A percentile compares a stretch with the other conserved stretches of the same genome.
Evolutionary conservation across 768 basidiomycete species (phyloP).

Genomic region (Tylopilus intermedius): DNA sequence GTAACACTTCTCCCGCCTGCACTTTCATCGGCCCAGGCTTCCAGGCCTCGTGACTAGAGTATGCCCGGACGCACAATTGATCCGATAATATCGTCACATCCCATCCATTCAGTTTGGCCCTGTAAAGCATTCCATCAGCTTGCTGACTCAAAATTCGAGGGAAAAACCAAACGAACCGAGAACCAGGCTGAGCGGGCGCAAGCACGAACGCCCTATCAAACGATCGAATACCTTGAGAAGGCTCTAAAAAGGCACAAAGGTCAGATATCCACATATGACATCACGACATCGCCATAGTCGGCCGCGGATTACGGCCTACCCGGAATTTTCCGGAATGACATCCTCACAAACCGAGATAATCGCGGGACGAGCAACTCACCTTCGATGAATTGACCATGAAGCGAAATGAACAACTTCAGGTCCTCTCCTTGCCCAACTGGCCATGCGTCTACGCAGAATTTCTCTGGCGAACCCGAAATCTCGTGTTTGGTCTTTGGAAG

Average conservation of each 20-base stretch:
- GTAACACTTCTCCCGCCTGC: slow-evolving; percentile 43
- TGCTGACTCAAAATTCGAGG: not conserved
- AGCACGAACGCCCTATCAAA: slow-evolving; percentile 93
- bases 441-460: slow-evolving; percentile 86
- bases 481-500: slow-evolving; percentile 84
- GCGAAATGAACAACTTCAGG: slow-evolving; percentile 56
- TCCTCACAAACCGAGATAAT: slow-evolving; percentile 3
- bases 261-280: slow-evolving; percentile 19
- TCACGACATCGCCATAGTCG: slow-evolving; percentile 6
- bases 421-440: slow-evolving; percentile 60
- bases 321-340: slow-evolving; percentile 16
- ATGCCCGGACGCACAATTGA: slow-evolving; percentile 76
- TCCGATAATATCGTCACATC: slow-evolving; percentile 87
- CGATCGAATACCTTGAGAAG: slow-evolving; percentile 75
- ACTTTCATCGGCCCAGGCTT: slow-evolving; percentile 67
- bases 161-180: slow-evolving; percentile 55
- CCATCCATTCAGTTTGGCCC: slow-evolving; percentile 84
- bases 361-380: slow-evolving; percentile 45
- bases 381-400: slow-evolving; percentile 92
- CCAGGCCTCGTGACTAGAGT: slow-evolving; percentile 81
- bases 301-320: not conserved
- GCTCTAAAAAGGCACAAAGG: slow-evolving; percentile 39
- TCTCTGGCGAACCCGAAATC: slow-evolving; percentile 68
- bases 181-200: slow-evolving; percentile 72
- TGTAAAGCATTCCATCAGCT: slow-evolving; percentile 25